phyloP scores from a whole-genome alignment of 2,329 filamentous ascomycete genomes.

The Aspergillus sp. region DNA sequence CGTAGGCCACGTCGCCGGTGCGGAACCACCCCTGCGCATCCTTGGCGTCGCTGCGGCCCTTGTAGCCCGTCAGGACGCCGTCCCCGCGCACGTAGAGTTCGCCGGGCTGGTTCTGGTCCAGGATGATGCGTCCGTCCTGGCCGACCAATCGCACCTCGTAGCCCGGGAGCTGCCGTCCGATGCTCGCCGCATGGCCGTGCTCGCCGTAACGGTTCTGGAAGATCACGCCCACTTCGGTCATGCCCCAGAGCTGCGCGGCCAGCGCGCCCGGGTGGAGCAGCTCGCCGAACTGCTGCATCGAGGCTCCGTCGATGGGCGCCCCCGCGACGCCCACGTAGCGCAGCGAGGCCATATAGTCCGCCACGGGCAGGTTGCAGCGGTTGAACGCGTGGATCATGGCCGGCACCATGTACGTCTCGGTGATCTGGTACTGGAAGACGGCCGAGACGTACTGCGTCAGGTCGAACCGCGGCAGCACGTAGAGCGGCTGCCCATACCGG shows the following conservation, averaged over 20 bases:
- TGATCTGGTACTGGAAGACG: conserved; percentile 44
- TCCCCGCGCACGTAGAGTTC: conserved; percentile 44
- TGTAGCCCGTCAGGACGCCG: conserved; percentile 38
- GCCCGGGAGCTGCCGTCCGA: conserved; percentile 47
- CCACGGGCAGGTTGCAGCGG: conserved; percentile 23
- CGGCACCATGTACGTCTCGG: conserved; percentile 50
- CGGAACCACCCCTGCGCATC: conserved; percentile 43
- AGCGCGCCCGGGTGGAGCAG: conserved; percentile 42
- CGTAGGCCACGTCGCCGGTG: conserved; percentile 43
- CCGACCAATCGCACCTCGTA: conserved; percentile 39
- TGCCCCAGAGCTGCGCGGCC: conserved; percentile 53
- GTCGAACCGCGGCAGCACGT: conserved; percentile 49
- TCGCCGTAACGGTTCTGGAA: conserved; percentile 42
- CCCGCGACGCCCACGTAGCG: conserved; percentile 50
- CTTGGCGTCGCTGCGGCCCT: conserved; percentile 33
- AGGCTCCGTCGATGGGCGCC: conserved; percentile 45
- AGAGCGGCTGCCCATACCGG: conserved; percentile 47
- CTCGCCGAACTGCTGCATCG: conserved; percentile 41
- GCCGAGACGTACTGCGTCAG: conserved; percentile 40
- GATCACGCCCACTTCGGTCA: conserved; percentile 53
- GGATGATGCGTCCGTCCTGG: conserved; percentile 29
- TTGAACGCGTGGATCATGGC: conserved; percentile 43
- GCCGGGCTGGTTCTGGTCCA: conserved; percentile 31
- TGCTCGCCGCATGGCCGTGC: conserved; percentile 45
- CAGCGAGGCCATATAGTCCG: conserved; percentile 39